phyloP scores from a whole-genome alignment of 805 yeast genomes.

The Myxozyma monticola region DNA sequence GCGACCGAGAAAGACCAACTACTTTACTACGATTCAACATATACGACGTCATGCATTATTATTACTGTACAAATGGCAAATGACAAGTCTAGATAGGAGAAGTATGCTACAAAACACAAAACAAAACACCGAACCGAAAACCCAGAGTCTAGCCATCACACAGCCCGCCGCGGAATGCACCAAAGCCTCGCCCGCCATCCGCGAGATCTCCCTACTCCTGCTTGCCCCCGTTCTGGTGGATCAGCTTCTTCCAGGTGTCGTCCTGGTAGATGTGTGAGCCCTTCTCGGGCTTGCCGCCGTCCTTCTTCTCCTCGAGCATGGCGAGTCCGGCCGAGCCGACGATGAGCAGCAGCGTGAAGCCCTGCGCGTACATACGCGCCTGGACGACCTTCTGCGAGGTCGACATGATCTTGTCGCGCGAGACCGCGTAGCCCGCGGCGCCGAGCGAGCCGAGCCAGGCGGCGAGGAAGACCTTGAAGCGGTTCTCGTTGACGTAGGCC shows the following conservation, averaged over 20 bases:
- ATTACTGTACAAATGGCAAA: too few relatives aligned
- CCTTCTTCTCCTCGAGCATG: slow-evolving; percentile 44
- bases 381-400: slow-evolving; percentile 78
- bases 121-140: too few relatives aligned
- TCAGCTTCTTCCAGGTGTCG: slow-evolving; percentile 15
- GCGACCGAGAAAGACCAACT: not conserved
- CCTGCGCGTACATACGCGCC: slow-evolving; percentile 89
- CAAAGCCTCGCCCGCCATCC: too few relatives aligned
- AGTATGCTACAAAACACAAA: too few relatives aligned
- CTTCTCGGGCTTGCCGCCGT: slow-evolving; percentile 36
- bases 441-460: slow-evolving; percentile 80
- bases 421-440: slow-evolving; percentile 74
- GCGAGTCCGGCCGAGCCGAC: slow-evolving; percentile 57
- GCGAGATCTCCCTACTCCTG: not conserved
- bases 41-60: too few relatives aligned
- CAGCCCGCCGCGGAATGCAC: too few relatives aligned
- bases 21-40: not conserved
- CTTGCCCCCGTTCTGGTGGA: not conserved
- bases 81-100: too few relatives aligned
- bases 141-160: too few relatives aligned
- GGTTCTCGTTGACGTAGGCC: slow-evolving; percentile 18
- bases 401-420: slow-evolving; percentile 73
- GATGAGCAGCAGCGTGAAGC: slow-evolving; percentile 68
- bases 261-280: slow-evolving; percentile 4
- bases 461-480: slow-evolving; percentile 53